A percentile compares a stretch with the other conserved stretches of the same genome.
phyloP scores from a whole-genome alignment of 495 filamentous ascomycete species.

The Acidomyces sp. region DNA sequence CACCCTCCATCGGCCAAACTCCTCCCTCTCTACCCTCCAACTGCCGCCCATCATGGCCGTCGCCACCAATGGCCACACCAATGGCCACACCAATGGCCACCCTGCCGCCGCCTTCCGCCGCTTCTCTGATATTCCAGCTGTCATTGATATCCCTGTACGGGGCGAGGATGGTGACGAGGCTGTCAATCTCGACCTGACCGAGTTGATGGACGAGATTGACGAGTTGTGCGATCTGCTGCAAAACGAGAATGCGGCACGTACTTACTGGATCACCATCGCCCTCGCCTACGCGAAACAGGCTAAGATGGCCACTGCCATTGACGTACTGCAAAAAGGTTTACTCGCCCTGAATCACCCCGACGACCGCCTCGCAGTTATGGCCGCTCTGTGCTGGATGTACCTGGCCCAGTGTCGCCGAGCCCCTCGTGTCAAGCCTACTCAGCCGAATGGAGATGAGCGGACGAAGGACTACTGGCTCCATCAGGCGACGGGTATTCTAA shows the following conservation, averaged over 20 bases:
- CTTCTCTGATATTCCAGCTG: slow-evolving; percentile 77
- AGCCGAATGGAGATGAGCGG: slow-evolving; percentile 43
- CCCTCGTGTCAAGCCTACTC: slow-evolving; percentile 42
- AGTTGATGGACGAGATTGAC: slow-evolving; percentile 84
- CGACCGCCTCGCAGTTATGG: slow-evolving; percentile 74
- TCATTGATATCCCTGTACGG: slow-evolving; percentile 82
- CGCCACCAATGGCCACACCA: slow-evolving; percentile 41
- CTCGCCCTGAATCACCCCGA: slow-evolving; percentile 61
- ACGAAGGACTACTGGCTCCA: slow-evolving; percentile 90
- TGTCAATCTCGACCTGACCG: slow-evolving; percentile 85
- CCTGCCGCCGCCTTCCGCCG: slow-evolving; percentile 31
- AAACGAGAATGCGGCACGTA: slow-evolving; percentile 73
- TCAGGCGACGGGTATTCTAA: slow-evolving; percentile 75
- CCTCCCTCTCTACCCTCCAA: too few species aligned
- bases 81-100: slow-evolving; percentile 41
- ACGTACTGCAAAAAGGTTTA: slow-evolving; percentile 76
- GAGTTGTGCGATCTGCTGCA: slow-evolving; percentile 89
- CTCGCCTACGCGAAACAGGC: slow-evolving; percentile 94
- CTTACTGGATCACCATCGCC: slow-evolving; percentile 90
- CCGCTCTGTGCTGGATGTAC: slow-evolving; percentile 82
- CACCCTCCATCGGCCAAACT: too few species aligned
- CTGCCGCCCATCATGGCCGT: slow-evolving; percentile 23
- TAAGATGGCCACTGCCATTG: slow-evolving; percentile 84
- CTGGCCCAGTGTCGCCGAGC: slow-evolving; percentile 84
- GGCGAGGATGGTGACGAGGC: slow-evolving; percentile 60